phyloP scores from a whole-genome alignment of 2,329 filamentous ascomycete species.

The Fusarium avenaceum region DNA sequence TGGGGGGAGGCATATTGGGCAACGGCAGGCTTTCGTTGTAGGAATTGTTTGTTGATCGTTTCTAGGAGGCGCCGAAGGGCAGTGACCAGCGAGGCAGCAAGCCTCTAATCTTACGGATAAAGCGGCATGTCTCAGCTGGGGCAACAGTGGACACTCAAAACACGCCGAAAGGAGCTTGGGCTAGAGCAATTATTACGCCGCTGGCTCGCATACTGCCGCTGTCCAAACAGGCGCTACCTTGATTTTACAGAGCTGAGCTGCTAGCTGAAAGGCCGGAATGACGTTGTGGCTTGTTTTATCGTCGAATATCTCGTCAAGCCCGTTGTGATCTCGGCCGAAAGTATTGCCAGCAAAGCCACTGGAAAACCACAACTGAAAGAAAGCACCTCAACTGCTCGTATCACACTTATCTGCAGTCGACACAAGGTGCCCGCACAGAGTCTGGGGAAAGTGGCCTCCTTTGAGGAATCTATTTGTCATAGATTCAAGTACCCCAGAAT shows the following conservation, averaged over 20 bases:
- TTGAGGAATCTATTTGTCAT: conserved; percentile 38
- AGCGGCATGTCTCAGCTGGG: conserved; percentile 39
- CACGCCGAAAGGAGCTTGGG: conserved; percentile 3
- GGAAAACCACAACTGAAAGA: background rate
- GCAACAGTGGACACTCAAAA: conserved; percentile 24
- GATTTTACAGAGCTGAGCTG: background rate
- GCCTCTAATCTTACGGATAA: conserved; percentile 36
- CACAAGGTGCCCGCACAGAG: conserved; percentile 13
- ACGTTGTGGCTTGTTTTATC: conserved; percentile 1
- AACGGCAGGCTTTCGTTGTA: conserved; percentile 11
- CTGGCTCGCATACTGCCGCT: conserved; percentile 16
- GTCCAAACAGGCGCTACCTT: background rate
- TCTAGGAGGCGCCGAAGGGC: background rate
- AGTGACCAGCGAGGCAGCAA: background rate
- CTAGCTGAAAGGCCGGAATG: conserved; percentile 2
- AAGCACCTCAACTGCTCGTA: background rate
- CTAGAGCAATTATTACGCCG: conserved; percentile 6
- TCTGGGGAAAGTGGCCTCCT: conserved; percentile 33
- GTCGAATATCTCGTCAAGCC: background rate
- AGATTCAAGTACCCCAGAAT: conserved; percentile 34
- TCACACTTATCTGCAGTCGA: background rate
- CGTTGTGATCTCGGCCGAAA: background rate
- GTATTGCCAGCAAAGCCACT: background rate
- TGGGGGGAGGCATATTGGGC: conserved; percentile 1
- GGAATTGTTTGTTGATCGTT: conserved; percentile 17